Evolutionary conservation across 2,329 filamentous ascomycete genomes (phyloP), one percentile per base, ranked within the genome.

Genomic region (Colletotrichum sansevieriae): DNA sequence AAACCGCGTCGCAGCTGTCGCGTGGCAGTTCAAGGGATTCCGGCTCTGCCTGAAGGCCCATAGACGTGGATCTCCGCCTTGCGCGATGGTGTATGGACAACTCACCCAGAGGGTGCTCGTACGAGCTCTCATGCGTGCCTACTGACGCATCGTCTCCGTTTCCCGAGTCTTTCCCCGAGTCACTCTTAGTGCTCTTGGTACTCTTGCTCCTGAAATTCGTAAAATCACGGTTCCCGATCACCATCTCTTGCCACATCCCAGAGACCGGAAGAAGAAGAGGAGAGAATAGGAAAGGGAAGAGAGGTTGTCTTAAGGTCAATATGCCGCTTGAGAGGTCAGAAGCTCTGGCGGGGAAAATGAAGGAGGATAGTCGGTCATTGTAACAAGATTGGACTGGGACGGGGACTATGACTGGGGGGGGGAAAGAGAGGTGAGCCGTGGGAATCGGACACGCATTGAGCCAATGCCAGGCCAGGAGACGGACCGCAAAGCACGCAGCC

Each of bases 221-320:
- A 60, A 68, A 68, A 37, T 68, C 65, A 49, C 55, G 62, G 54
- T 68, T 68, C 65, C 65, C 65, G 65, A 68, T 68, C 65, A 68
- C 65, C 65, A 68, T 68, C 65, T 68, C 65, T 68, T 68, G 65
- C 65, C 62, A 61, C 65, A 68, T 68, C 65, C 65, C 65, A 68
- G 55, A 33, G 60, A 51, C 41, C 65, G 22, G 55, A 65, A 49
- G 22, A 41, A 65, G 55, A 55, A 41, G 61, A 37, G 18, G n/a
- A n/a, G 20, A 33, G 25, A 37, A 60, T 43, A 46, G 62, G 37
- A n/a, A 18, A 35, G 33, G 22, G 25, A 47, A 54, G 33, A 59
- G 54, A 54, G 41, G 25, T 55, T 37, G 49, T 65, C 46, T 47
- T 52, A 61, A 39, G 39, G 18, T 61, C 58, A 61, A 29, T 46